These are phyloP conservation scores for Apophysomyces sp. DNA, from an alignment of 371 early-diverging fungal genomes.

Conservation along the genomic window DNA sequence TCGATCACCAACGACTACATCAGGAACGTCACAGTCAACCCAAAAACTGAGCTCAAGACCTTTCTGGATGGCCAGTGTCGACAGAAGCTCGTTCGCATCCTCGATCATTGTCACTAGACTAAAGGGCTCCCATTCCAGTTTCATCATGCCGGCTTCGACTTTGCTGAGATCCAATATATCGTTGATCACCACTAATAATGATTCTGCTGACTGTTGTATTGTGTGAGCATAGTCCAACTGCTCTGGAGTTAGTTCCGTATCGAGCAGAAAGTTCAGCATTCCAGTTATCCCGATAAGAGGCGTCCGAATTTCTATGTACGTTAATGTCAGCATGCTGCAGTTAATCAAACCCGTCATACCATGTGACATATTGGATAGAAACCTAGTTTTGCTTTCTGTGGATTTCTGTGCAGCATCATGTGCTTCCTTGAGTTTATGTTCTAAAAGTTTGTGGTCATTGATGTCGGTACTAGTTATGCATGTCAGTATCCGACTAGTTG, in stretches of 20 bases:
- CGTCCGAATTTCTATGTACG: slow-evolving; percentile 57
- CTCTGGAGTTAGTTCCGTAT: slow-evolving; percentile 60
- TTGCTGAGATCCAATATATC: slow-evolving; percentile 71
- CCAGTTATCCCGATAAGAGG: slow-evolving; percentile 69
- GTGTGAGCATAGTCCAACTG: slow-evolving; percentile 69
- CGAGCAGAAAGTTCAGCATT: slow-evolving; percentile 64
- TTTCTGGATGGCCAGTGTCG: slow-evolving; percentile 62
- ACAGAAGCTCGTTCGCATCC: slow-evolving; percentile 60
- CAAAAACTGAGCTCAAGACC: slow-evolving; percentile 59
- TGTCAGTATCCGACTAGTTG: background rate
- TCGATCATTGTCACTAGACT: slow-evolving; percentile 61
- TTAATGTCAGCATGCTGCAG: background rate
- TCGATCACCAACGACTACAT: slow-evolving; percentile 59
- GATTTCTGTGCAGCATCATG: slow-evolving; percentile 69
- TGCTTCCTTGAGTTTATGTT: slow-evolving; percentile 66
- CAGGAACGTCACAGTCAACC: slow-evolving; percentile 60
- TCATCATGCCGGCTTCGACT: slow-evolving; percentile 75
- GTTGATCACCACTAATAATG: slow-evolving; percentile 65
- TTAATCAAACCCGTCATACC: slow-evolving; percentile 27
- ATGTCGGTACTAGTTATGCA: slow-evolving; percentile 51
- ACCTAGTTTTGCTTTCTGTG: slow-evolving; percentile 69
- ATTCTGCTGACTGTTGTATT: slow-evolving; percentile 64
- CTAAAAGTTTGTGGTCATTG: slow-evolving; percentile 63
- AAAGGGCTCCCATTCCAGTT: slow-evolving; percentile 63
- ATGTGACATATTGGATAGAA: slow-evolving; percentile 70